Conservation (phyloP, 140 eudicot species). For the Ambrosia hybrid region DNA sequence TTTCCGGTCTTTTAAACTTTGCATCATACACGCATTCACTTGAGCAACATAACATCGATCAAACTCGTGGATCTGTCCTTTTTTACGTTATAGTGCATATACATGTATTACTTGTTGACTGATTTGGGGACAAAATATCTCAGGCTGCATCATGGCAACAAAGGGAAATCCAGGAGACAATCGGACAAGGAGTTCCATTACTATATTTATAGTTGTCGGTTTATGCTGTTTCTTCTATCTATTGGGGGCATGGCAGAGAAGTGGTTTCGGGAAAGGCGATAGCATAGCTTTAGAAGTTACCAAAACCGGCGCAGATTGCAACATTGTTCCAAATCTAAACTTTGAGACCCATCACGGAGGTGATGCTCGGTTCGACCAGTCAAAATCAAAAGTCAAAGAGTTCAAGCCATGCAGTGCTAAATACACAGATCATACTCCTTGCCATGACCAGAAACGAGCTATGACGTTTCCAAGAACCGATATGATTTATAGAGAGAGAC, state of each 20-base stretch:
- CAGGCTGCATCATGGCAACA: slow-evolving; percentile 53
- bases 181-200: slow-evolving; percentile 51
- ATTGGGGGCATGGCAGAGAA: slow-evolving; percentile 70
- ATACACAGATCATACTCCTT: slow-evolving; percentile 58
- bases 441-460: slow-evolving; percentile 64
- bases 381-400: slow-evolving; percentile 29
- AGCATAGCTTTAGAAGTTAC: slow-evolving; percentile 57
- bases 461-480: slow-evolving; percentile 61
- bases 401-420: slow-evolving; percentile 43
- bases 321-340: slow-evolving; percentile 48
- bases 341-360: slow-evolving; percentile 60
- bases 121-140: slow-evolving; percentile 1
- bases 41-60: no score
- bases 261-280: slow-evolving; percentile 66
- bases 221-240: slow-evolving; percentile 56
- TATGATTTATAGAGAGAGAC: slow-evolving; percentile 59
- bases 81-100: slow-evolving; percentile 5
- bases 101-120: slow-evolving; percentile 12
- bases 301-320: slow-evolving; percentile 53
- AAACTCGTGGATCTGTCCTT: not conserved
- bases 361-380: slow-evolving; percentile 33
- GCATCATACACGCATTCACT: no score
- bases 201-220: slow-evolving; percentile 53
- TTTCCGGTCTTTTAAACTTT: no score
- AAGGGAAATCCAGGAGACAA: slow-evolving; percentile 48